These are phyloP conservation scores for Blastomyces parvus DNA, from an alignment of 2,329 filamentous ascomycete species.

Conservation along the genomic window DNA sequence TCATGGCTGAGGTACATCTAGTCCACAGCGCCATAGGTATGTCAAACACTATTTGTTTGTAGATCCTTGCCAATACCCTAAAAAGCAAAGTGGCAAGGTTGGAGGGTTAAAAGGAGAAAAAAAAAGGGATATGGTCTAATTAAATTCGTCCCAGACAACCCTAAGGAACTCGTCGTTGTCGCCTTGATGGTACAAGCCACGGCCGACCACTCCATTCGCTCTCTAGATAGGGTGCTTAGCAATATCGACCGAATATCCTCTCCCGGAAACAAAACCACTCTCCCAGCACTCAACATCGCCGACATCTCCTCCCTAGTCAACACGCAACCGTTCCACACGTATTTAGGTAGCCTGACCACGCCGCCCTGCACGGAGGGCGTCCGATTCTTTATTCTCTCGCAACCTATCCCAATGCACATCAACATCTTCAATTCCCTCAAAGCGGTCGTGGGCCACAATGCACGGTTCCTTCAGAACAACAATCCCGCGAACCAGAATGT, in stretches of 20 bases:
- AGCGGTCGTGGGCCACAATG: conserved; percentile 30
- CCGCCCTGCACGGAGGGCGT: conserved; percentile 53
- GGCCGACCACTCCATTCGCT: conserved; percentile 27
- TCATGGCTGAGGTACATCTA: conserved; percentile 50
- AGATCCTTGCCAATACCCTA: background rate
- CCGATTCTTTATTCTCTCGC: conserved; percentile 42
- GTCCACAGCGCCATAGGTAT: conserved; percentile 44
- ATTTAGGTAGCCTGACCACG: conserved; percentile 52
- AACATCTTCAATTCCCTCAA: conserved; percentile 43
- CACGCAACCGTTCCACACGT: conserved; percentile 38
- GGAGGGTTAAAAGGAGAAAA: background rate
- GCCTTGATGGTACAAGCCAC: conserved; percentile 36
- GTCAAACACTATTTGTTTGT: conserved; percentile 12
- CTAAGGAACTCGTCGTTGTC: conserved; percentile 32
- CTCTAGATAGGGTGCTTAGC: conserved; percentile 42
- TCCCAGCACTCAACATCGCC: conserved; percentile 36
- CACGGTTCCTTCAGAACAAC: conserved; percentile 13
- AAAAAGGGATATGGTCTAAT: background rate
- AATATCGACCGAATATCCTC: conserved; percentile 32
- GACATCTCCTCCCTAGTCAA: conserved; percentile 33
- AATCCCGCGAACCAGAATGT: background rate
- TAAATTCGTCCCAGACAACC: conserved; percentile 22
- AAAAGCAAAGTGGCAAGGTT: background rate
- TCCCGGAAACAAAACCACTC: conserved; percentile 33
- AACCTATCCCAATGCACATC: conserved; percentile 40